Evolutionary conservation across 2,329 filamentous ascomycete genomes (phyloP), one percentile per base, ranked within the genome.

Genomic region (Endoconidiophora laricicola): DNA sequence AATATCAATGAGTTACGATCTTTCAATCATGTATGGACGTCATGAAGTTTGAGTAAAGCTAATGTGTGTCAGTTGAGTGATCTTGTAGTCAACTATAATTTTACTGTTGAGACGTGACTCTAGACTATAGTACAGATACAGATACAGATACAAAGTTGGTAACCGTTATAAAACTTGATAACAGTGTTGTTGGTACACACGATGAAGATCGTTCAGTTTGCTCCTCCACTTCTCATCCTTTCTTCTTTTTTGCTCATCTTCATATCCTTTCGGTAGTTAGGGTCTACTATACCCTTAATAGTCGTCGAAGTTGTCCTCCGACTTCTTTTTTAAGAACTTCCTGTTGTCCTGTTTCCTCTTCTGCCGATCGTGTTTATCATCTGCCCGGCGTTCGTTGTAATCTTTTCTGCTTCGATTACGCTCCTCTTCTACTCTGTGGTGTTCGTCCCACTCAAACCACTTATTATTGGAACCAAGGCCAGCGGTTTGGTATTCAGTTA

Each of bases 381-480:
- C 42, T 16, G 39, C 22, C 51, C 51, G 49, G 14, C 22, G 16
- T 6, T 53, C 44, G 2, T 36, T 33, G 23, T 44, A 45, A n/a
- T 47, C 22, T 18, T 43, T 14, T 23, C 48, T 42, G 36, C 22
- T 45, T 6, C 23, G 23, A n/a, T 20, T 18, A 4, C 39, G 44
- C 3, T 36, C n/a, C 43, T 47, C 44, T 14, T 50, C 48, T 2
- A 38, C 12, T 12, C 16, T 24, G 12, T 50, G 33, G 18, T 26
- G 47, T 22, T 53, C 51, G 16, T 49, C n/a, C 51, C 51, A 53
- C 39, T 53, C 51, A 3, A 22, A 43, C 51, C 51, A 53, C 14
- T 39, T 48, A 26, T 53, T 53, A 6, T 24, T 22, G 12, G 51
- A 6, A 7, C n/a, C 38, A 7, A 53, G 44, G 26, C 42, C 39